These are phyloP conservation scores for Fomitopsis betulina DNA, from an alignment of 1,284 basidiomycete genomes.

Conservation along the genomic window DNA sequence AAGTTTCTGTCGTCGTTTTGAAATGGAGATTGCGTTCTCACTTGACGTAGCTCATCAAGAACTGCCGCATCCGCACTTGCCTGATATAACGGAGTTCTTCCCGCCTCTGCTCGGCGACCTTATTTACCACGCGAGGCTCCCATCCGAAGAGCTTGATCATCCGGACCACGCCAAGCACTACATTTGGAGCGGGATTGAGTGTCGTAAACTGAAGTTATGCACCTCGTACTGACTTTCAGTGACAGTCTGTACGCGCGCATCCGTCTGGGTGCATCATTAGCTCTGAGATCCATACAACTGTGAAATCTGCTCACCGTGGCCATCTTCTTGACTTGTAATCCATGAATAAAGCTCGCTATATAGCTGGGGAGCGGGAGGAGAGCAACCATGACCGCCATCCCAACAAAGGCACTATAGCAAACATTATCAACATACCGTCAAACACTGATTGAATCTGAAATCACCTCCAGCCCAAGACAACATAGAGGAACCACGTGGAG, in stretches of 20 bases:
- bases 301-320: constrained; percentile 17
- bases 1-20: not conserved
- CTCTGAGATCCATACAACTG: not conserved
- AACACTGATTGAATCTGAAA: not conserved
- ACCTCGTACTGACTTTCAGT: no score
- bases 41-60: constrained; percentile 31
- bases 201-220: no score
- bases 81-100: constrained; percentile 49
- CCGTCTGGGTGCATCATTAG: constrained; percentile 24
- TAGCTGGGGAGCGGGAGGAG: constrained; percentile 48
- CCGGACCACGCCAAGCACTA: constrained; percentile 5
- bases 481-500: constrained; percentile 40
- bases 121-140: constrained; percentile 41
- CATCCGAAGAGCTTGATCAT: constrained; percentile 51
- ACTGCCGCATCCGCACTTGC: constrained; percentile 34
- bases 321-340: constrained; percentile 27
- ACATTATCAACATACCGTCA: not conserved
- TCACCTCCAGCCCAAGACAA: constrained; percentile 43
- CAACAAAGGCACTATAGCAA: constrained; percentile 43
- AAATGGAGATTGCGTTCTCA: constrained; percentile 23
- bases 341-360: constrained; percentile 25
- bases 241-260: constrained; percentile 38
- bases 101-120: constrained; percentile 44
- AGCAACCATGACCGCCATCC: constrained; percentile 46
- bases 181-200: no score